phyloP scores from a whole-genome alignment of 805 yeast species.

The Ogataea salicorniae region DNA sequence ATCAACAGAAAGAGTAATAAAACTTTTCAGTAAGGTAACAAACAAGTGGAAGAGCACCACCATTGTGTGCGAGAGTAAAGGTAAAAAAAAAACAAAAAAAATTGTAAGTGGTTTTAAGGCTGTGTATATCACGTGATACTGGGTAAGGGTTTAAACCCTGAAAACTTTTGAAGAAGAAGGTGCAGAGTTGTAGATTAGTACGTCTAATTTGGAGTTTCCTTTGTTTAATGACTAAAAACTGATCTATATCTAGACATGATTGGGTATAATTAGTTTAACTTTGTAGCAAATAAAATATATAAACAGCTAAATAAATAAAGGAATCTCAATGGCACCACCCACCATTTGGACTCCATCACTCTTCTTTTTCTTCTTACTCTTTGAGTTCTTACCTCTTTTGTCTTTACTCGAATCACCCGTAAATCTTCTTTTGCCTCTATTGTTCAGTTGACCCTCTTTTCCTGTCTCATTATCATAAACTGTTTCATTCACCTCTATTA shows the following conservation, averaged over 20 bases:
- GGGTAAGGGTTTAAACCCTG: slow-evolving; percentile 7
- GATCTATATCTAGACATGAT: not conserved
- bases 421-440: slow-evolving; percentile 1
- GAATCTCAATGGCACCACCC: slow-evolving; percentile 42
- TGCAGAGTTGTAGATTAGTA: not conserved
- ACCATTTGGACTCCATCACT: slow-evolving; percentile 30
- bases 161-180: not conserved
- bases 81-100: too few relatives aligned
- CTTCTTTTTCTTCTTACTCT: slow-evolving; percentile 11
- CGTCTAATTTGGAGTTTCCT: not conserved
- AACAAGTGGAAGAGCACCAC: not conserved
- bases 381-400: not conserved
- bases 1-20: not conserved
- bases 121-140: slow-evolving; percentile 10
- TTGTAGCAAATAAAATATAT: not conserved
- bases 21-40: not conserved
- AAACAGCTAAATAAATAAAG: slow-evolving; percentile 32
- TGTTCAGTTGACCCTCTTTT: not conserved
- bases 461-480: slow-evolving; percentile 1
- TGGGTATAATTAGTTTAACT: not conserved
- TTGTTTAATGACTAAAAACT: not conserved
- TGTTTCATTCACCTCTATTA: slow-evolving; percentile 5
- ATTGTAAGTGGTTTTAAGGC: too few relatives aligned
- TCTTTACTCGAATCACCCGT: slow-evolving; percentile 4
- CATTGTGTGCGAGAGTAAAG: not conserved